Evolutionary conservation across 768 basidiomycete genomes (phyloP), one percentile per base, ranked within the genome.

Genomic region (Calocybe gangraenosa): DNA sequence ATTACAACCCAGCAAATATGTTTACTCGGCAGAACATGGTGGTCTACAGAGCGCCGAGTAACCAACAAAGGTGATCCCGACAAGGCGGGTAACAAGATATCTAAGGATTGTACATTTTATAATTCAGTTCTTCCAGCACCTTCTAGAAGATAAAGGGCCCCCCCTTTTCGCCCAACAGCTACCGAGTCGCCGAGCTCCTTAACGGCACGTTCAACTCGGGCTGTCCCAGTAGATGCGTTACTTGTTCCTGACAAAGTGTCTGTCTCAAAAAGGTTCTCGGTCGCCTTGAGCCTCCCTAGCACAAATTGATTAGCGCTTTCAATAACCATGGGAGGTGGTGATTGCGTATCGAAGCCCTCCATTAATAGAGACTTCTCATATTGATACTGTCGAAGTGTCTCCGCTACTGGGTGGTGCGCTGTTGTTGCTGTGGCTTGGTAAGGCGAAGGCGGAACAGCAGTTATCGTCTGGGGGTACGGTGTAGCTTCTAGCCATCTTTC

Each of bases 241-340:
- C 21, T 49, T 13, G 42, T 22, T 9, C 34, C 21, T 25, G 41
- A 7, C 33, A 21, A 33, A 14, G 11, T 37, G 35, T 40, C 58
- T 40, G 65, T 58, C 13, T 67, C 65, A 3, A 73, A 70, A 43
- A 72, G 62, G 44, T 67, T 68, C 44, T 78, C 73, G 9, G 79
- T 76, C 53, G 67, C 72, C 57, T 66, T 69, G 45, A 87, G 63
- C 39, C 84, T 76, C 33, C 64, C 65, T 10, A 78, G 59, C 20
- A 87, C 74, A 1, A 65, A 65, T 23, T 59, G 57, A 48, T 73
- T 81, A 6, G 78, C 79, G 28, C 68, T 65, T 39, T 63, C 63
- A 28, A 83, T 48, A 14, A 68, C 70, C 8, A 50, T 51, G 21
- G 40, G n/a, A 3, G 45, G n/a, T 10, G 39, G 17, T 23, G 37